Conservation (phyloP, 2,329 filamentous ascomycete species). For the Pseudogymnoascus pannorum region DNA sequence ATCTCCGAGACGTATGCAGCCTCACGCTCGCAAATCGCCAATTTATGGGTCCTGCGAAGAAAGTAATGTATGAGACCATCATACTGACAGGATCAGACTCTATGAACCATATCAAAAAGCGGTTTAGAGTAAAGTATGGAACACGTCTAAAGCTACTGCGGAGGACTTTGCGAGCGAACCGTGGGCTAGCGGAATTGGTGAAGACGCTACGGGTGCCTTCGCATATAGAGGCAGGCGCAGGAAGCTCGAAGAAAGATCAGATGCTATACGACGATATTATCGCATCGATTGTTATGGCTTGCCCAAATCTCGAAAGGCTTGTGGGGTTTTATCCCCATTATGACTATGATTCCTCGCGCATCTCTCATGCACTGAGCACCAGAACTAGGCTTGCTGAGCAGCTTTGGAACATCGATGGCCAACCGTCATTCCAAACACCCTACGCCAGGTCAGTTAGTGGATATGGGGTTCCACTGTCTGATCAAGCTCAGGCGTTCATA, state of each 20-base stretch:
- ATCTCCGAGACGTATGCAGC: conserved; percentile 53
- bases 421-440: neutral
- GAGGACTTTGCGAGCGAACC: conserved; percentile 47
- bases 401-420: conserved; percentile 45
- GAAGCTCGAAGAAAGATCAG: conserved; percentile 28
- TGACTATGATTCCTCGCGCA: conserved; percentile 47
- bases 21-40: conserved; percentile 32
- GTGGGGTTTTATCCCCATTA: conserved; percentile 48
- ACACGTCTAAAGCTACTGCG: conserved; percentile 49
- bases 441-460: conserved; percentile 20
- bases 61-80: conserved; percentile 44
- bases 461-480: conserved; percentile 35
- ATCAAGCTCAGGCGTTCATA: conserved; percentile 39
- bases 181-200: conserved; percentile 47
- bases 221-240: conserved; percentile 29
- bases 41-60: neutral
- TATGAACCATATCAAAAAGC: conserved; percentile 44
- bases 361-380: conserved; percentile 54
- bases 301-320: conserved; percentile 55
- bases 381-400: conserved; percentile 48
- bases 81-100: conserved; percentile 52
- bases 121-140: conserved; percentile 45
- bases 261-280: conserved; percentile 51
- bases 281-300: conserved; percentile 56
- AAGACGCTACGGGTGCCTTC: conserved; percentile 50